Percentiles rank a stretch among this genome's conserved stretches.
Evolutionary conservation across 1,139 yeast species (phyloP).

Genomic region (Debaryomycetaceae sp.): DNA sequence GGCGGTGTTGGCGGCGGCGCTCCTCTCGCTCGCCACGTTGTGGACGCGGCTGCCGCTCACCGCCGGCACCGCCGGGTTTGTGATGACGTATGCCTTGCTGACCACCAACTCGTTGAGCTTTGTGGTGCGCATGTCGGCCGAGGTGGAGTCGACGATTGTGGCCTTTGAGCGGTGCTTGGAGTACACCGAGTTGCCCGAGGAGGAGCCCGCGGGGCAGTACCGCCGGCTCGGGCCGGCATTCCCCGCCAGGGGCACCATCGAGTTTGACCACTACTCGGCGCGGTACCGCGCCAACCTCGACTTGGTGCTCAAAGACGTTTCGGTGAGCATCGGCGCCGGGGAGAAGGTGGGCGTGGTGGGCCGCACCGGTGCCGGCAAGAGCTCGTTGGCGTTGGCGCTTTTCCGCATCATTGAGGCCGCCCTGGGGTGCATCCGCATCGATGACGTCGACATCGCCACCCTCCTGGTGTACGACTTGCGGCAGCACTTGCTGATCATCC

Average conservation of each 20-base stretch:
- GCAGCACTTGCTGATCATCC: conserved; percentile 56
- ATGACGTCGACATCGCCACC: conserved; percentile 42
- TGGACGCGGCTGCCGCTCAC: conserved; percentile 33
- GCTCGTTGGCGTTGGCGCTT: conserved; percentile 66
- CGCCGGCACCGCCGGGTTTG: conserved; percentile 69
- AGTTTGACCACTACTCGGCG: conserved; percentile 58
- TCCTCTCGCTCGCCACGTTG: conserved; percentile 39
- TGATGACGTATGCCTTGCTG: conserved; percentile 67
- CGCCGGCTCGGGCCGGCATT: conserved; percentile 43
- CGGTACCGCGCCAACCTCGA: conserved; percentile 57
- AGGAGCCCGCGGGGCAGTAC: conserved; percentile 22
- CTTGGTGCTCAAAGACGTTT: conserved; percentile 53
- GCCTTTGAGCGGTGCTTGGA: conserved; percentile 75
- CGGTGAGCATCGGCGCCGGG: conserved; percentile 46
- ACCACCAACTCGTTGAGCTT: conserved; percentile 57
- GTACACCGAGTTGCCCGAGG: conserved; percentile 57
- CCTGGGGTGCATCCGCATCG: conserved; percentile 49
- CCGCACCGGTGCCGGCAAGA: conserved; percentile 84
- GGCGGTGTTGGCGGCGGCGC: conserved; percentile 56
- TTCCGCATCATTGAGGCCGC: conserved; percentile 69
- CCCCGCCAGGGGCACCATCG: conserved; percentile 59
- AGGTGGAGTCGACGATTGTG: conserved; percentile 70
- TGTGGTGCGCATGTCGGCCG: conserved; percentile 65
- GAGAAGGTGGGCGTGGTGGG: conserved; percentile 84
- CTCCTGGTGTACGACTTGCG: conserved; percentile 50